phyloP scores from a whole-genome alignment of 2,329 filamentous ascomycete species.

The Sphaceloma murrayae region DNA sequence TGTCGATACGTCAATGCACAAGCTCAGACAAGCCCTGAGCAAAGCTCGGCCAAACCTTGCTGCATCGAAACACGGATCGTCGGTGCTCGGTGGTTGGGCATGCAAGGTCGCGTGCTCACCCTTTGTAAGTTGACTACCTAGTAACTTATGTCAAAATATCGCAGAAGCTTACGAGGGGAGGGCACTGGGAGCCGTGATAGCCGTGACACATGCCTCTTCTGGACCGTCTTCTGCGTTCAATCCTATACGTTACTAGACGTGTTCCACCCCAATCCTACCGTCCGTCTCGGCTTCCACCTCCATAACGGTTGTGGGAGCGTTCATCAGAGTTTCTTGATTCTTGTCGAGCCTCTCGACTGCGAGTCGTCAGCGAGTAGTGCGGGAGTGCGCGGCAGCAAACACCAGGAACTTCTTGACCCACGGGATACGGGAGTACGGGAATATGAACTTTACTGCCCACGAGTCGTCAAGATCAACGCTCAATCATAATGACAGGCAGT shows the following conservation, averaged over 20 bases:
- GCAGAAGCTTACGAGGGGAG: too few species aligned
- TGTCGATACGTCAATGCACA: too few species aligned
- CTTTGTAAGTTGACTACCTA: too few species aligned
- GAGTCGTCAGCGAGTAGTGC: background rate
- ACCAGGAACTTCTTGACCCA: constrained; percentile 12
- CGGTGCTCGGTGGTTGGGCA: too few species aligned
- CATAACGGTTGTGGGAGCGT: too few species aligned
- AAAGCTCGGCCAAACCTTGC: constrained; percentile 5
- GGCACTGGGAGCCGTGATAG: constrained; percentile 1
- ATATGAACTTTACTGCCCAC: too few species aligned
- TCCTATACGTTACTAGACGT: too few species aligned
- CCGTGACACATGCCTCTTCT: background rate
- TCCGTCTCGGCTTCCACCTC: background rate
- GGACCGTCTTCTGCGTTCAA: background rate
- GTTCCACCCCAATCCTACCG: background rate
- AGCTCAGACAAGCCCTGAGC: too few species aligned
- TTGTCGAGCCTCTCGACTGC: too few species aligned
- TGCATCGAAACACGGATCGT: background rate
- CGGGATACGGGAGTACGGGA: constrained; percentile 2
- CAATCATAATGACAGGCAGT: background rate
- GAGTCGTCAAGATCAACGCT: background rate
- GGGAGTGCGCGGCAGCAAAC: too few species aligned
- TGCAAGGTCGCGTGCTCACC: constrained; percentile 13
- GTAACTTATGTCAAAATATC: too few species aligned
- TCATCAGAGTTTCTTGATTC: too few species aligned